Base-by-base conservation (phyloP, 352 stramenopile species). In the Phytophthora brassicae region DNA sequence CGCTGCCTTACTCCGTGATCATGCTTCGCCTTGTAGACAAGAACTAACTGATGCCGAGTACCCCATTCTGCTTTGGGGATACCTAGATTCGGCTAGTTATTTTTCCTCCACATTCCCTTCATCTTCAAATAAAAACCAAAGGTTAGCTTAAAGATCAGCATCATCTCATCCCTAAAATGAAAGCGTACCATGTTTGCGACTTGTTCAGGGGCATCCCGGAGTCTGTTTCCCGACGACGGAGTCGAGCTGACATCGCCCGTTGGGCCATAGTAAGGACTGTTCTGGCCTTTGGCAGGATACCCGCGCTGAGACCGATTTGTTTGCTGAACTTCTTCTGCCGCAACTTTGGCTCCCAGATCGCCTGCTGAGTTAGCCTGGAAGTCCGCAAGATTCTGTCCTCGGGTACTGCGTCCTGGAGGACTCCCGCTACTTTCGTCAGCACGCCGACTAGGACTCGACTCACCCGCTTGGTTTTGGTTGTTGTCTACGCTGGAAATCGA, bases 61-160 rank as follows among this genome's bases (percentile, higher is more conserved):
- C 47, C 56, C 47, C 43, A 62, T 47, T 45, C 41, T 53, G 35
- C 31, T 39, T 35, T 51, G 50, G 36, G 38, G 11, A 38, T 16
- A 22, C 41, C 9, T 24, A 20, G 43, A 28, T 57, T 14, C 63
- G 63, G 59, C 79, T 86, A 91, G 71, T 90, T 92, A 60, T 89
- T 90, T 62, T 88, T 90, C 22, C 64, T 73, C 83, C 83, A 90
- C 69, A 92, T 85, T 49, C 82, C 82, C 66, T 92, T 92, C 72
- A 90, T 85, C 83, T 92, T 36, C 14, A 49, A 50, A 11, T 33
- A 52, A 2, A 47, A 33, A 28, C 29, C 46, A 14, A 20, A 17
- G 23, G 33, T 64, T 43, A 68, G 36, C 8, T 20, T 7, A 7
- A 4, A 4, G 17, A 11, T 62, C 54, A 49, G 33, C 45, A 28